These are phyloP conservation scores for Phytophthora palmivora DNA, from an alignment of 352 stramenopile species.

Conservation along the genomic window DNA sequence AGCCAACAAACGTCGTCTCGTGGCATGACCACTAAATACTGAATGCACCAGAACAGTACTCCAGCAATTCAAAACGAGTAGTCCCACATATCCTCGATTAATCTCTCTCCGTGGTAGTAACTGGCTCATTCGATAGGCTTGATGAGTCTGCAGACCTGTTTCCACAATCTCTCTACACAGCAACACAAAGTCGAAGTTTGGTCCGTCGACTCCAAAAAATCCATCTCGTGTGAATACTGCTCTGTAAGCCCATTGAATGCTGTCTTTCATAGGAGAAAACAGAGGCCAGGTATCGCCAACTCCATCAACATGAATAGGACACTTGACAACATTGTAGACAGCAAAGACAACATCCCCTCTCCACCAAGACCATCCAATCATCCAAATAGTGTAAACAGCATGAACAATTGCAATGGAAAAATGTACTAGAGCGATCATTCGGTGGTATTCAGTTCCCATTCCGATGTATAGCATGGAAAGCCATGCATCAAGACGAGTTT, in stretches of 20 bases:
- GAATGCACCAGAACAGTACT: constrained; percentile 40
- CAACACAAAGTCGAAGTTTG: constrained; percentile 39
- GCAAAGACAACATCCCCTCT: constrained; percentile 34
- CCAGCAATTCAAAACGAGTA: constrained; percentile 50
- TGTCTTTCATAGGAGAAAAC: constrained; percentile 12
- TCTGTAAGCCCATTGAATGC: constrained; percentile 23
- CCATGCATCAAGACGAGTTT: constrained; percentile 35
- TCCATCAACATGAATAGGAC: not conserved
- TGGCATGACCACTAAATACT: constrained; percentile 19
- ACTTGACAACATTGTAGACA: constrained; percentile 31
- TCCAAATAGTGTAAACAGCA: constrained; percentile 30
- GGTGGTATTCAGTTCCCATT: constrained; percentile 28
- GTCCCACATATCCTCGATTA: constrained; percentile 32
- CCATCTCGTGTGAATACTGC: constrained; percentile 35
- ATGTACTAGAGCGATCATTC: constrained; percentile 17
- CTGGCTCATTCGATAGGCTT: constrained; percentile 41
- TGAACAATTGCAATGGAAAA: constrained; percentile 24
- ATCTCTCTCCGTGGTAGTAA: constrained; percentile 26
- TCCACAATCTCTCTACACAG: constrained; percentile 40
- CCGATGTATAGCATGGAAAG: constrained; percentile 36
- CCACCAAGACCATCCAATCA: constrained; percentile 26
- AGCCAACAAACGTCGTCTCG: constrained; percentile 26
- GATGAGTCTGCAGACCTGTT: constrained; percentile 36
- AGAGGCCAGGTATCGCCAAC: constrained; percentile 5
- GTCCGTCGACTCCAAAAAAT: constrained; percentile 36